phyloP scores from a whole-genome alignment of 441 rosid genomes.

The Dalechampia spathulata region DNA sequence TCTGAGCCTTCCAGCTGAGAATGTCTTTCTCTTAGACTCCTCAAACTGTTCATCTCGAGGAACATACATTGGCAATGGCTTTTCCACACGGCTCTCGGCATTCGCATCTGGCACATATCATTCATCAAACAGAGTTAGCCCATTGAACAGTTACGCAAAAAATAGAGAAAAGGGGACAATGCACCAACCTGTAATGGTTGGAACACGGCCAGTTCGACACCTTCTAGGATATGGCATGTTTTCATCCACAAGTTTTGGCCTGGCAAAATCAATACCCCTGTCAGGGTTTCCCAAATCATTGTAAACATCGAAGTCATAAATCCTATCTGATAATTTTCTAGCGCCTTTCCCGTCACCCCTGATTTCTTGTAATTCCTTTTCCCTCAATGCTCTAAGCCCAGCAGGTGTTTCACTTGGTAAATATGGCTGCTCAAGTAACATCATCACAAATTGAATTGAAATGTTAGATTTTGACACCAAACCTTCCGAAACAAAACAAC shows the following conservation, averaged over 20 bases:
- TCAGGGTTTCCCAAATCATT: conserved; percentile 66
- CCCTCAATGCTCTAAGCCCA: conserved; percentile 59
- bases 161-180: not conserved
- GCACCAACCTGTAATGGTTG: conserved; percentile 17
- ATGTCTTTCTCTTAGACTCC: conserved; percentile 32
- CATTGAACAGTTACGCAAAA: conserved; percentile 3
- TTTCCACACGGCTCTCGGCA: conserved; percentile 78
- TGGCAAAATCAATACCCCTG: conserved; percentile 1
- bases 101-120: conserved; percentile 24
- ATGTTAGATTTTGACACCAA: not conserved
- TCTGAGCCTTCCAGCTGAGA: conserved; percentile 42
- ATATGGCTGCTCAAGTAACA: conserved; percentile 73
- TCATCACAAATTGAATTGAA: not conserved
- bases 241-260: conserved; percentile 61
- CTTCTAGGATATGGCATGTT: conserved; percentile 65
- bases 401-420: conserved; percentile 74
- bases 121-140: too few species aligned
- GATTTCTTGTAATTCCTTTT: conserved; percentile 50
- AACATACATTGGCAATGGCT: conserved; percentile 71
- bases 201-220: conserved; percentile 55
- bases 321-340: conserved; percentile 68
- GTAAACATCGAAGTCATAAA: conserved; percentile 41
- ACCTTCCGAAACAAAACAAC: too few species aligned
- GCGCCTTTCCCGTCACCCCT: conserved; percentile 68
- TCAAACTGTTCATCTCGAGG: conserved; percentile 73